phyloP scores from a whole-genome alignment of 306 rosid genomes.

The Cicer pinnatifidum region DNA sequence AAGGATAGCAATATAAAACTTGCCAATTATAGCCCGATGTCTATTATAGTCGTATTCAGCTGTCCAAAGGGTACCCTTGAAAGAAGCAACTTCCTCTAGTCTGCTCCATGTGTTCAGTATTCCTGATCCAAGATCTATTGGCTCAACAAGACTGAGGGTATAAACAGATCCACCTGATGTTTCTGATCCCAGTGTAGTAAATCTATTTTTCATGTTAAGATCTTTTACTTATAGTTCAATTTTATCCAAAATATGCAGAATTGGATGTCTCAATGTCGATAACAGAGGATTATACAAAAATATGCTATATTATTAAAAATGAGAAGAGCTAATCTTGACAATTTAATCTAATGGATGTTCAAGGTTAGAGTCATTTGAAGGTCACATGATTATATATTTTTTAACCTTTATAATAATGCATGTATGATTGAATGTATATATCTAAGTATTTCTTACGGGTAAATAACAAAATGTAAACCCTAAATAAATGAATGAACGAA shows the following conservation, averaged over 20 bases:
- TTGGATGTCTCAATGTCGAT: conserved; percentile 1
- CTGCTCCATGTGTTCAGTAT: conserved; percentile 53
- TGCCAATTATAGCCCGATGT: conserved; percentile 72
- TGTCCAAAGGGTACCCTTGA: conserved; percentile 79
- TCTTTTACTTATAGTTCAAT: conserved; percentile 35
- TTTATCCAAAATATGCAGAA: conserved; percentile 19
- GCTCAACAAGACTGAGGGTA: conserved; percentile 62
- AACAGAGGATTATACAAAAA: conserved; percentile 14
- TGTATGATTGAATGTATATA: not conserved
- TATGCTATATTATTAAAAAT: not conserved
- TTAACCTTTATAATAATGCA: conserved; percentile 18
- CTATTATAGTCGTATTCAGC: conserved; percentile 67
- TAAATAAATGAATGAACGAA: not conserved
- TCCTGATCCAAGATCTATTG: conserved; percentile 56
- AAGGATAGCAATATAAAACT: conserved; percentile 41
- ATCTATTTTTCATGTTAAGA: conserved; percentile 66
- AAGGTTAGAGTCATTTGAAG: conserved; percentile 33
- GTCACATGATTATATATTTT: conserved; percentile 28
- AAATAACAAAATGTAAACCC: not conserved
- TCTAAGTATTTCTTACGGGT: not conserved
- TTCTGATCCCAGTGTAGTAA: conserved; percentile 80
- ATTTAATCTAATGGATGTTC: conserved; percentile 11
- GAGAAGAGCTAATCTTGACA: conserved; percentile 30
- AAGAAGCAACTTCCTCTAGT: conserved; percentile 62
- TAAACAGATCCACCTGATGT: conserved; percentile 69